Percentiles rank a stretch among this genome's conserved stretches.
Conservation (phyloP, 2,329 filamentous ascomycete species). For the Plenodomus biglobosus region DNA sequence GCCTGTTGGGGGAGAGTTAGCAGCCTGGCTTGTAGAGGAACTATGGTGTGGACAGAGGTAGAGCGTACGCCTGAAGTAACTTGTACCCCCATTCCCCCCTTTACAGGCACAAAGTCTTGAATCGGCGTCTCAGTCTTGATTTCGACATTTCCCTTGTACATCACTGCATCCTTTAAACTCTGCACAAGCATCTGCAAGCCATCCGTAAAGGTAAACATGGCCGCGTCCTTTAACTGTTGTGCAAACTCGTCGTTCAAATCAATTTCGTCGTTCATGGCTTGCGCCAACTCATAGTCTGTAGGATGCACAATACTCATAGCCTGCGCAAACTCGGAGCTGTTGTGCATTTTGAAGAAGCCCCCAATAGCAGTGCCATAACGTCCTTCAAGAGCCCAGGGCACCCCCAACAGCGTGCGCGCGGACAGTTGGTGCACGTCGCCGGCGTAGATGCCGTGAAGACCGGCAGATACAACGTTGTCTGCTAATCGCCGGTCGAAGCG, state of each 20-base stretch:
- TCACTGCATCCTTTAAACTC: slow-evolving; percentile 41
- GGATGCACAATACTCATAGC: slow-evolving; percentile 19
- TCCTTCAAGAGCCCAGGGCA: slow-evolving; percentile 53
- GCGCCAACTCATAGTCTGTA: slow-evolving; percentile 18
- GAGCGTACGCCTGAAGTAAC: slow-evolving; percentile 29
- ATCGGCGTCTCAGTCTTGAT: slow-evolving; percentile 43
- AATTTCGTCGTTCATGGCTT: slow-evolving; percentile 40
- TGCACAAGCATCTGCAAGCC: slow-evolving; percentile 47
- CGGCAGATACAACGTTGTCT: slow-evolving; percentile 73
- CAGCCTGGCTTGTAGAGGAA: neutral
- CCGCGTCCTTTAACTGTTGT: slow-evolving; percentile 35
- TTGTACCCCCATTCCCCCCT: slow-evolving; percentile 20
- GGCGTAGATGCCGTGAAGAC: slow-evolving; percentile 87
- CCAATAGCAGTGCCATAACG: slow-evolving; percentile 38
- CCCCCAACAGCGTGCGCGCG: slow-evolving; percentile 63
- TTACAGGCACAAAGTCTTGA: slow-evolving; percentile 16
- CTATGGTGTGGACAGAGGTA: neutral
- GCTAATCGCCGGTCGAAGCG: slow-evolving; percentile 59
- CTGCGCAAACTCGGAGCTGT: slow-evolving; percentile 1
- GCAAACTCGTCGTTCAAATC: slow-evolving; percentile 38
- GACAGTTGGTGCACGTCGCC: slow-evolving; percentile 84
- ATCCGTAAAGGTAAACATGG: slow-evolving; percentile 50
- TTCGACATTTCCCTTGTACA: slow-evolving; percentile 43
- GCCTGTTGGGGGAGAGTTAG: slow-evolving; percentile 7
- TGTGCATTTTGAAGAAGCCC: slow-evolving; percentile 24